phyloP scores from a whole-genome alignment of 371 early-diverging fungal species.

The Mycotypha africana region DNA sequence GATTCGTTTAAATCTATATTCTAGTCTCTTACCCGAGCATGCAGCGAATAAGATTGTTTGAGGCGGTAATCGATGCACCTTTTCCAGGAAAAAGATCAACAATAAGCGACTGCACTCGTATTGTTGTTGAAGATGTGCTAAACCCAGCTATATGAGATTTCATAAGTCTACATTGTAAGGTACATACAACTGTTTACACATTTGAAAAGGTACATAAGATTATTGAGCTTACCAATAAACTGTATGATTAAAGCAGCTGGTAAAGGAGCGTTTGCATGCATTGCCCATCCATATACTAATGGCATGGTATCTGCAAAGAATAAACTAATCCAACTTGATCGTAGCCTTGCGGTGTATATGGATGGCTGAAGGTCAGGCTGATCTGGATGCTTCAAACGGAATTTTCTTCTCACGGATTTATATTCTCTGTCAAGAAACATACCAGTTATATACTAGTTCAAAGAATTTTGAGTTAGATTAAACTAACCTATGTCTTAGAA shows the following conservation, averaged over 20 bases:
- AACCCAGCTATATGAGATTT: too few species aligned
- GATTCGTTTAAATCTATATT: too few species aligned
- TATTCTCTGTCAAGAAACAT: slow-evolving; percentile 29
- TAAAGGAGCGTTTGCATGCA: slow-evolving; percentile 19
- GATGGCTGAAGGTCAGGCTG: slow-evolving; percentile 20
- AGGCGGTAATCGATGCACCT: slow-evolving; percentile 38
- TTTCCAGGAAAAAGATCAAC: slow-evolving; percentile 32
- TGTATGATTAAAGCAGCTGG: slow-evolving; percentile 22
- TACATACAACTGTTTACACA: too few species aligned
- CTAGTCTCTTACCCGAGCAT: slow-evolving; percentile 34
- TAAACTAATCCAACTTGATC: slow-evolving; percentile 15
- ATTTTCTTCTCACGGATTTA: neutral
- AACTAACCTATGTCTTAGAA: too few species aligned
- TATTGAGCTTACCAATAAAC: slow-evolving; percentile 18
- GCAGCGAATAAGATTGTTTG: slow-evolving; percentile 31
- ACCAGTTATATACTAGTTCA: slow-evolving; percentile 13
- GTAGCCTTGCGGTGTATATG: slow-evolving; percentile 21
- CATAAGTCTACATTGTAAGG: too few species aligned
- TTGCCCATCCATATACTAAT: slow-evolving; percentile 25
- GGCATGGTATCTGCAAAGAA: slow-evolving; percentile 9
- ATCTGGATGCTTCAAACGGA: too few species aligned
- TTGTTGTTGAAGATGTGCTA: slow-evolving; percentile 11
- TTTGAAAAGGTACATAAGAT: too few species aligned
- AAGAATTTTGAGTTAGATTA: too few species aligned
- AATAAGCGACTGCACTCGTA: slow-evolving; percentile 21